These are phyloP conservation scores for Fusarium nematophilum DNA, from an alignment of 2,329 filamentous ascomycete species.

Conservation along the genomic window DNA sequence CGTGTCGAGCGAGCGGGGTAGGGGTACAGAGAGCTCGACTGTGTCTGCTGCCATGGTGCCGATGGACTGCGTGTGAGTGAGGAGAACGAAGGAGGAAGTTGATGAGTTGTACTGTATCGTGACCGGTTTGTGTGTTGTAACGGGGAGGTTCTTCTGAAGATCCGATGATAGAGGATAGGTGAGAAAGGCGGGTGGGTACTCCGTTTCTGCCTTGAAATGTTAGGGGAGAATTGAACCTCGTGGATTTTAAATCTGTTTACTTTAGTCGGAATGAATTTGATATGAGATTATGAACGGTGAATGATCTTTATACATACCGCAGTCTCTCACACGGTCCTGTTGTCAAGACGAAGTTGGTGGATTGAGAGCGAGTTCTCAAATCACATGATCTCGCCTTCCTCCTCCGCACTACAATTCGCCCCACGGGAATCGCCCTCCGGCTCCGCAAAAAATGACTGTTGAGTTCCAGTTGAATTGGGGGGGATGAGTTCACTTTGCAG, in stretches of 20 bases:
- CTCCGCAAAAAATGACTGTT: slow-evolving; percentile 26
- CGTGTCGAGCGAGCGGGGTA: slow-evolving; percentile 70
- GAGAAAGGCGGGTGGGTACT: no score
- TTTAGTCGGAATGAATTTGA: no score
- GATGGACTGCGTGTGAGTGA: neutral
- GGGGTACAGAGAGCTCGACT: slow-evolving; percentile 65
- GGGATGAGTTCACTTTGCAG: slow-evolving; percentile 14
- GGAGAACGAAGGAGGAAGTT: no score
- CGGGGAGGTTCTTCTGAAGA: no score
- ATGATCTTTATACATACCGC: neutral
- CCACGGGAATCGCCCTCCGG: slow-evolving; percentile 21
- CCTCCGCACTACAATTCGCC: slow-evolving; percentile 10
- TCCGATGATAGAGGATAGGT: no score
- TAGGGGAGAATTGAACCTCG: no score
- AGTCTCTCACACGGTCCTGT: neutral
- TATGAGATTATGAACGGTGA: neutral
- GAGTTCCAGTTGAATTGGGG: slow-evolving; percentile 4
- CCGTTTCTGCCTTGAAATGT: no score
- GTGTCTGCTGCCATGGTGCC: slow-evolving; percentile 42
- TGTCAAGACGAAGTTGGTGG: neutral
- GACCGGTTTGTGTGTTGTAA: neutral
- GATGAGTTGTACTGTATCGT: neutral
- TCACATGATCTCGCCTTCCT: slow-evolving; percentile 34
- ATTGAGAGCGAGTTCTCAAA: slow-evolving; percentile 13
- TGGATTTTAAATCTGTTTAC: no score